Percentiles rank a stretch among this genome's conserved stretches.
These are phyloP conservation scores for Amanita subjunquillea DNA, from an alignment of 768 basidiomycete species.

Conservation along the genomic window DNA sequence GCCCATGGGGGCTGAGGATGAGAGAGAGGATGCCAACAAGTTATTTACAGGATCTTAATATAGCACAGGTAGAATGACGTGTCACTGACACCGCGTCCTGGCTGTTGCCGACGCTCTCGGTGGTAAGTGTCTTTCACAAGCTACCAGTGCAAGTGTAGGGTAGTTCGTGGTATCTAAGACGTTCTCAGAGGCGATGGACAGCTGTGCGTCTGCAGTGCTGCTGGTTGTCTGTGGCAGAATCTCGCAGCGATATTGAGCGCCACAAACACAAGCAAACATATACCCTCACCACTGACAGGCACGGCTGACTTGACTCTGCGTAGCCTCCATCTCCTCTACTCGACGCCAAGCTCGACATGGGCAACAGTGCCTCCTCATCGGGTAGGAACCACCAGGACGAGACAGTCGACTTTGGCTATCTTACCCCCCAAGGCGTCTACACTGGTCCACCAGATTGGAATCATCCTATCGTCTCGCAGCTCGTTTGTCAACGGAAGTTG, in stretches of 20 bases:
- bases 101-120: neutral
- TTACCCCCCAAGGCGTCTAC: constrained; percentile 81
- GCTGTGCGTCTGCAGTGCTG: no score
- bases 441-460: constrained; percentile 84
- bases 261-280: constrained; percentile 6
- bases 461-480: constrained; percentile 73
- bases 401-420: constrained; percentile 72
- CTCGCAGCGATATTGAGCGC: neutral
- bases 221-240: no score
- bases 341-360: constrained; percentile 37
- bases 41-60: neutral
- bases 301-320: constrained; percentile 1
- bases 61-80: constrained; percentile 29
- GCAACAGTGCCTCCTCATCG: constrained; percentile 72
- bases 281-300: neutral
- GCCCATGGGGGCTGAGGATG: constrained; percentile 3
- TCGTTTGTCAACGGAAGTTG: constrained; percentile 80
- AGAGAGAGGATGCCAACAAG: constrained; percentile 7
- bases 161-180: neutral
- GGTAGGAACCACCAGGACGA: constrained; percentile 71
- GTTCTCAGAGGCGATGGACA: no score
- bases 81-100: constrained; percentile 13
- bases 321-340: neutral
- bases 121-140: neutral
- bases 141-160: neutral